Percentiles rank a stretch among this genome's conserved stretches.
Evolutionary conservation across 2,329 filamentous ascomycete genomes (phyloP).

Genomic region (Drechslerella stenobrocha): DNA sequence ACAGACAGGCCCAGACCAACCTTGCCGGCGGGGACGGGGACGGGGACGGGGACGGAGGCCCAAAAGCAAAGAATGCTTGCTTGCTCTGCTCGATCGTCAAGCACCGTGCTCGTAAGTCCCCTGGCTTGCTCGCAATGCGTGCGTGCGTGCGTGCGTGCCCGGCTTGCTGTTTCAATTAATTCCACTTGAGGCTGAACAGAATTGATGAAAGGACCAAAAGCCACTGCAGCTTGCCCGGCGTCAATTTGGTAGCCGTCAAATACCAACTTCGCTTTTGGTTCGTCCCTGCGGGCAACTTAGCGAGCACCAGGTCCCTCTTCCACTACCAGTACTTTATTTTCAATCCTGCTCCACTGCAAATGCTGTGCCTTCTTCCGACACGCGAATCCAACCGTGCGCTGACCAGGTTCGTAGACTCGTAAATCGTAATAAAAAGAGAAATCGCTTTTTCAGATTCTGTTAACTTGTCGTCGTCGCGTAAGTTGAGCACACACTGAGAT

Average conservation of each 20-base stretch:
- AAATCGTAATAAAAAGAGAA: neutral
- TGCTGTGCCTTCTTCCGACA: conserved; percentile 1
- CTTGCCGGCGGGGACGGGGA: neutral
- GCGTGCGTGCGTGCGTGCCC: conserved; percentile 1
- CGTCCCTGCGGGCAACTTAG: neutral
- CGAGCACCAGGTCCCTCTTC: neutral
- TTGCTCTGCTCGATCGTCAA: neutral
- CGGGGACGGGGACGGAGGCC: neutral
- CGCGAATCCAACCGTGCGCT: conserved; percentile 7
- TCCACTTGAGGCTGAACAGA: conserved; percentile 6
- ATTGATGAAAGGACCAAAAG: conserved; percentile 8
- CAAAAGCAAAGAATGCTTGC: neutral
- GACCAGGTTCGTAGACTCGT: neutral
- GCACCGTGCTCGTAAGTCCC: neutral
- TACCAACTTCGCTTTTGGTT: neutral
- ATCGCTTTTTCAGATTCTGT: neutral
- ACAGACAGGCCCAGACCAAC: conserved; percentile 2
- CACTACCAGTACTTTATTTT: neutral
- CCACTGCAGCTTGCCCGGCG: neutral
- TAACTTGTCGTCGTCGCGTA: neutral
- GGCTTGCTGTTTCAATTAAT: conserved; percentile 4
- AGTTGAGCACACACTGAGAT: neutral
- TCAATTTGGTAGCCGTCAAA: conserved; percentile 6
- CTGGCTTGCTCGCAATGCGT: neutral
- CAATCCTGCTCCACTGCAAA: conserved; percentile 1